phyloP scores from a whole-genome alignment of 2,329 filamentous ascomycete species.

The Hortaea werneckii region DNA sequence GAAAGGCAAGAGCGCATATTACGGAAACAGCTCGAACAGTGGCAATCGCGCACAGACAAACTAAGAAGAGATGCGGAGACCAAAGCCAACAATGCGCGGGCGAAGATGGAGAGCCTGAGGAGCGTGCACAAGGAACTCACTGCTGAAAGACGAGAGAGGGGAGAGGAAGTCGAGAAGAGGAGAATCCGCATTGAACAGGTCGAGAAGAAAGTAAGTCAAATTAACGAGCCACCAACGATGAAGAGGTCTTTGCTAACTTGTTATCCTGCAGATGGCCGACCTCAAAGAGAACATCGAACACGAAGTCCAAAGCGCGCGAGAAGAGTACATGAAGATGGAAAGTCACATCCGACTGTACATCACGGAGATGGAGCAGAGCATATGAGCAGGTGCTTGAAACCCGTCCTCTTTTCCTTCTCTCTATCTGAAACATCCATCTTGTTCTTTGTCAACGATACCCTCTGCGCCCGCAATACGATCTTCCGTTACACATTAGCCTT shows the following conservation, averaged over 20 bases:
- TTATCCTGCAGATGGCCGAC: constrained; percentile 68
- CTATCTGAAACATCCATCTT: too few relatives aligned
- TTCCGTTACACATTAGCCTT: too few relatives aligned
- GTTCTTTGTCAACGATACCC: too few relatives aligned
- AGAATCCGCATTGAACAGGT: constrained; percentile 94
- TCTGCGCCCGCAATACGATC: too few relatives aligned
- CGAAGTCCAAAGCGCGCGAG: constrained; percentile 79
- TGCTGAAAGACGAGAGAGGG: constrained; percentile 77
- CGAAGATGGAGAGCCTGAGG: constrained; percentile 82
- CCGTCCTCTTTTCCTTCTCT: too few relatives aligned
- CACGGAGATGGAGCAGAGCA: constrained; percentile 93
- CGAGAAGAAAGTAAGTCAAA: constrained; percentile 76
- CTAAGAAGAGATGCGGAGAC: constrained; percentile 69
- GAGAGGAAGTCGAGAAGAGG: constrained; percentile 82
- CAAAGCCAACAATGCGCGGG: constrained; percentile 71
- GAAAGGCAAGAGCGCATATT: constrained; percentile 79
- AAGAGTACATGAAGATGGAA: constrained; percentile 96
- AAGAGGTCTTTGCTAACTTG: neutral
- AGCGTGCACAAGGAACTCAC: constrained; percentile 69
- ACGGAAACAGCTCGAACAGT: constrained; percentile 72
- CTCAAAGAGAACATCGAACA: constrained; percentile 95
- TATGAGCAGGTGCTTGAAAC: constrained; percentile 27
- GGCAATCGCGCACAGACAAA: constrained; percentile 77
- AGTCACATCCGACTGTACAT: constrained; percentile 96
- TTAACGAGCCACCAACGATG: neutral